Percentiles rank a stretch among this genome's conserved stretches.
Evolutionary conservation across 805 yeast species (phyloP).

Genomic region (Candida fluviatilis): DNA sequence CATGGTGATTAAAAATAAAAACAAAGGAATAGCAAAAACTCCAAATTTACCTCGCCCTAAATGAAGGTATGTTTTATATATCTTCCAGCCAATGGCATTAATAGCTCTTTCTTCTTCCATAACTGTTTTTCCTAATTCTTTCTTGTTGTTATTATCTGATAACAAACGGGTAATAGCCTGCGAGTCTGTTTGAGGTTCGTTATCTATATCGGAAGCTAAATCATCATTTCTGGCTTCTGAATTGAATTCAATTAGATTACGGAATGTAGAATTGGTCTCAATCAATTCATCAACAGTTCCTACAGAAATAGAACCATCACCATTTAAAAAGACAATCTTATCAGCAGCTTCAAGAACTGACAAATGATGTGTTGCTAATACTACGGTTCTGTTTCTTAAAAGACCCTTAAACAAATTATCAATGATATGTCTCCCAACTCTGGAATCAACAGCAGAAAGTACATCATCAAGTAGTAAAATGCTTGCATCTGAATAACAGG

Average conservation of each 20-base stretch:
- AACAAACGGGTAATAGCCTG: neutral
- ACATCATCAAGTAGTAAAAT: conserved; percentile 40
- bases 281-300: conserved; percentile 31
- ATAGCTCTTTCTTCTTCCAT: conserved; percentile 34
- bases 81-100: conserved; percentile 37
- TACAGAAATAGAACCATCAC: conserved; percentile 38
- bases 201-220: conserved; percentile 2
- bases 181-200: neutral
- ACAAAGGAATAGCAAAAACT: conserved; percentile 27
- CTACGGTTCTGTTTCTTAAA: conserved; percentile 28
- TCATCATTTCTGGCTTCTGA: conserved; percentile 13
- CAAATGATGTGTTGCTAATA: conserved; percentile 43
- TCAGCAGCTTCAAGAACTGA: conserved; percentile 37
- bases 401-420: conserved; percentile 31
- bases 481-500: conserved; percentile 31
- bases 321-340: conserved; percentile 34
- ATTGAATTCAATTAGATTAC: conserved; percentile 47
- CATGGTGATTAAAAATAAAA: conserved; percentile 26
- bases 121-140: conserved; percentile 24
- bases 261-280: conserved; percentile 42
- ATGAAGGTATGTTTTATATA: conserved; percentile 33
- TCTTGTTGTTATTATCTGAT: conserved; percentile 3
- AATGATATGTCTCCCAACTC: conserved; percentile 40
- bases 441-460: conserved; percentile 41
- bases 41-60: conserved; percentile 39